phyloP scores from a whole-genome alignment of 331 rosid species.

The Pyracantha coccinea region DNA sequence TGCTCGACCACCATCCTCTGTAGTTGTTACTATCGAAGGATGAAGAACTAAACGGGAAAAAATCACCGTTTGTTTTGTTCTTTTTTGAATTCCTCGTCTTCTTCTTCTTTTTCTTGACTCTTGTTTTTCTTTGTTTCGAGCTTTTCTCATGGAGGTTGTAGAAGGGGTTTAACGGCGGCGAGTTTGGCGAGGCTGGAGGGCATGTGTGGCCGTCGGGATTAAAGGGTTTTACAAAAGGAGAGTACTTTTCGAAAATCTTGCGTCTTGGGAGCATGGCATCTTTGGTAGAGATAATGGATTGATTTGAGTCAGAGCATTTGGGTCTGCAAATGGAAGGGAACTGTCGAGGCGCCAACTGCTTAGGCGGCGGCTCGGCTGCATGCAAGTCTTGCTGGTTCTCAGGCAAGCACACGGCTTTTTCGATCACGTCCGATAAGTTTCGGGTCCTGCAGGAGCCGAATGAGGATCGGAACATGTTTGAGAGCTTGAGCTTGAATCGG shows the following conservation, averaged over 20 bases:
- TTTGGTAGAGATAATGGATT: constrained; percentile 18
- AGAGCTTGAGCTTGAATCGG: constrained; percentile 63
- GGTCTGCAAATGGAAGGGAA: constrained; percentile 40
- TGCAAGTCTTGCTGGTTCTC: constrained; percentile 11
- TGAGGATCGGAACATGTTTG: constrained; percentile 78
- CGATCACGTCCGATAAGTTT: constrained; percentile 51
- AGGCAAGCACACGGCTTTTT: constrained; percentile 44
- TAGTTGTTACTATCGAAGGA: constrained; percentile 39
- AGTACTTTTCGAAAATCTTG: constrained; percentile 32
- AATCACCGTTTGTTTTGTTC: constrained; percentile 26
- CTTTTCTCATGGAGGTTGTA: constrained; percentile 18
- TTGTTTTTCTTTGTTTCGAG: constrained; percentile 21
- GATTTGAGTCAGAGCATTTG: constrained; percentile 13
- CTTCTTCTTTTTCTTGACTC: constrained; percentile 7
- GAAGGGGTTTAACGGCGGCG: constrained; percentile 29
- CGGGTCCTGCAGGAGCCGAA: constrained; percentile 70
- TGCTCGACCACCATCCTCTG: constrained; percentile 66
- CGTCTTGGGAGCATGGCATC: constrained; percentile 38
- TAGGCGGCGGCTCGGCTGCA: constrained; percentile 17
- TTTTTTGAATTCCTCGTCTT: constrained; percentile 25
- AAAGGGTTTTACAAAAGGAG: constrained; percentile 27
- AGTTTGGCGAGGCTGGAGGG: constrained; percentile 39
- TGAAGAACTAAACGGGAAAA: constrained; percentile 45
- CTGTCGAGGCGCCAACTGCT: constrained; percentile 8
- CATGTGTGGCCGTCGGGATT: constrained; percentile 15